These are phyloP conservation scores for Trametes polyzona DNA, from an alignment of 1,284 basidiomycete genomes.

Conservation along the genomic window DNA sequence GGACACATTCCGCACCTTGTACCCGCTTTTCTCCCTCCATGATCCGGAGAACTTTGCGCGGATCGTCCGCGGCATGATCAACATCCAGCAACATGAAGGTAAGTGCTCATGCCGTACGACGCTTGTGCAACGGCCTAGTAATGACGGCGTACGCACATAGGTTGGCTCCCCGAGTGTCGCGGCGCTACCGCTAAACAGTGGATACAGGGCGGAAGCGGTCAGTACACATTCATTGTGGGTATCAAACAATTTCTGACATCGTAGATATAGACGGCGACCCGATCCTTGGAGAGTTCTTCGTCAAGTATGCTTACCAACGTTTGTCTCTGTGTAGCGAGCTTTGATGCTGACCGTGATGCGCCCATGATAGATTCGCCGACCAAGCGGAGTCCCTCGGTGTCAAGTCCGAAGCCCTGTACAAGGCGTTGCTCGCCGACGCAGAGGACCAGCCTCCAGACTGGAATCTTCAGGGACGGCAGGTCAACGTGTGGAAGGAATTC, in stretches of 20 bases:
- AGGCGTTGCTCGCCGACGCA: constrained; percentile 57
- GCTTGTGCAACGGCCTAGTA: not conserved
- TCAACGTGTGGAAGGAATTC: constrained; percentile 52
- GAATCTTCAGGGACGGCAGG: constrained; percentile 64
- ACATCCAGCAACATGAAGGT: constrained; percentile 72
- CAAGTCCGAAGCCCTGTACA: constrained; percentile 51
- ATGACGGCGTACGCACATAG: constrained; percentile 30
- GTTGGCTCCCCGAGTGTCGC: constrained; percentile 68
- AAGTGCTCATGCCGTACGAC: not conserved
- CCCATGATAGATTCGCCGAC: constrained; percentile 46
- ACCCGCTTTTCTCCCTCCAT: constrained; percentile 60
- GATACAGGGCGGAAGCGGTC: constrained; percentile 70
- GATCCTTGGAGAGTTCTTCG: constrained; percentile 66
- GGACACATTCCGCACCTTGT: constrained; percentile 68
- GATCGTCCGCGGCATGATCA: constrained; percentile 65
- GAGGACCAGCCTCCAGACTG: constrained; percentile 61
- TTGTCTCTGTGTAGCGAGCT: not conserved
- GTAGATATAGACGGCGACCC: constrained; percentile 56
- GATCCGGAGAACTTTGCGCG: constrained; percentile 58
- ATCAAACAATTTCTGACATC: not conserved
- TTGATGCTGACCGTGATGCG: not conserved
- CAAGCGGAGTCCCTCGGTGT: constrained; percentile 52
- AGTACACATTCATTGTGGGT: constrained; percentile 26
- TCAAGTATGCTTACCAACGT: constrained; percentile 60
- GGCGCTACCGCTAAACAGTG: constrained; percentile 52